Conservation (phyloP, 495 filamentous ascomycete species). For the Tuber umbilicatum region DNA sequence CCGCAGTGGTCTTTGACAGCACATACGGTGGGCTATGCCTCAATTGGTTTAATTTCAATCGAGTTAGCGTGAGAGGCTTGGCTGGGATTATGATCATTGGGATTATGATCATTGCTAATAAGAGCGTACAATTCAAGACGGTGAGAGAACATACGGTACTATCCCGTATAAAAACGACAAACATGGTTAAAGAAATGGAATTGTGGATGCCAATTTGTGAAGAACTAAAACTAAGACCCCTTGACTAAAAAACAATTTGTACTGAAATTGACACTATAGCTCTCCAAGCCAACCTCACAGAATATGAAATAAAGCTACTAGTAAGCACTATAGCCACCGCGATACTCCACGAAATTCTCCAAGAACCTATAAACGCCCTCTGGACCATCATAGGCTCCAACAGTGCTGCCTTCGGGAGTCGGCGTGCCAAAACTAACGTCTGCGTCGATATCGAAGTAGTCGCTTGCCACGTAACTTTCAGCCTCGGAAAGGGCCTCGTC, state of each 20-base stretch:
- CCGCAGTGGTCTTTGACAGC: no score
- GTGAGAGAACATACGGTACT: background rate
- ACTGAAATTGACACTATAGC: background rate
- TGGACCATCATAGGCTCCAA: conserved; percentile 62
- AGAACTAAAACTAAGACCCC: background rate
- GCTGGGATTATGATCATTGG: background rate
- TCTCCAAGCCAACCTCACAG: background rate
- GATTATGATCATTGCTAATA: no score
- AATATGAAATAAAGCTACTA: background rate
- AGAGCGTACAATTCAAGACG: background rate
- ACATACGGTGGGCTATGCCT: background rate
- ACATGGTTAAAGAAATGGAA: background rate
- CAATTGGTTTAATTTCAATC: background rate
- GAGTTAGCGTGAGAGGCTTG: background rate
- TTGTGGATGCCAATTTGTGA: background rate
- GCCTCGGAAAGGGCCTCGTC: conserved; percentile 37
- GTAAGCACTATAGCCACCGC: conserved; percentile 8
- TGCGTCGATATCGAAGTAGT: conserved; percentile 49
- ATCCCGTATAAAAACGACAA: background rate
- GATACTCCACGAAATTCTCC: conserved; percentile 64
- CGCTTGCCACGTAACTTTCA: conserved; percentile 25
- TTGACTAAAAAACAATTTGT: background rate
- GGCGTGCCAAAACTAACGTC: conserved; percentile 51
- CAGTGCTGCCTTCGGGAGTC: conserved; percentile 49
- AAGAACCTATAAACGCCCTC: conserved; percentile 84